phyloP scores from a whole-genome alignment of 805 yeast genomes.

The Starmera caribaea region DNA sequence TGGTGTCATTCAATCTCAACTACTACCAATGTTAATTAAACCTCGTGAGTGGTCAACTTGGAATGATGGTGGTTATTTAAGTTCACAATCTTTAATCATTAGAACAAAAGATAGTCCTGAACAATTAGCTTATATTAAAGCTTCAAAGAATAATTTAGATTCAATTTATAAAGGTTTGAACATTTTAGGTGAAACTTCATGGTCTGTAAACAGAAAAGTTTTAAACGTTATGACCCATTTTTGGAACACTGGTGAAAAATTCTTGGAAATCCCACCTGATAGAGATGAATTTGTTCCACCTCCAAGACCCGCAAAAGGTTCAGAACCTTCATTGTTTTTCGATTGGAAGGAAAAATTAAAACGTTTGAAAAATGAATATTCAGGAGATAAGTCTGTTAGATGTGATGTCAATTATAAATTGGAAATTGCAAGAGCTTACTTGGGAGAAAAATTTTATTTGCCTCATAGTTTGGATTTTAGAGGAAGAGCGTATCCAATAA shows the following conservation, averaged over 20 bases:
- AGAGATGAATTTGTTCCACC: constrained; percentile 49
- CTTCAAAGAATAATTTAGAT: constrained; percentile 66
- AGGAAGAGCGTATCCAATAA: constrained; percentile 76
- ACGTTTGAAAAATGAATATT: constrained; percentile 46
- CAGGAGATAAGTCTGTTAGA: constrained; percentile 71
- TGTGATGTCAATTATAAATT: constrained; percentile 91
- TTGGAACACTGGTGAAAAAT: constrained; percentile 80
- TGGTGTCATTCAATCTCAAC: constrained; percentile 73
- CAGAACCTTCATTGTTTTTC: constrained; percentile 63
- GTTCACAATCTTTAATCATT: constrained; percentile 52
- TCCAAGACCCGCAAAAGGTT: constrained; percentile 46
- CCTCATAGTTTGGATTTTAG: constrained; percentile 79
- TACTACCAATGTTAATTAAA: constrained; percentile 82
- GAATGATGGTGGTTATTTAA: constrained; percentile 79
- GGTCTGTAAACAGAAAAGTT: constrained; percentile 79
- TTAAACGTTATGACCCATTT: constrained; percentile 60
- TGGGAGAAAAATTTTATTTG: constrained; percentile 69
- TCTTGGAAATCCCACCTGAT: constrained; percentile 64
- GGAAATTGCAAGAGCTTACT: constrained; percentile 89
- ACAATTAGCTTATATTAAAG: constrained; percentile 78
- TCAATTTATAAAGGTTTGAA: constrained; percentile 73
- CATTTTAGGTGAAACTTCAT: constrained; percentile 77
- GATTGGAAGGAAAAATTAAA: constrained; percentile 61
- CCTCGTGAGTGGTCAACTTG: constrained; percentile 86
- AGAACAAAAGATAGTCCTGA: constrained; percentile 83